Percentiles rank a stretch among this genome's conserved stretches.
Conservation (phyloP, 78 protist species). For the Dictyostelium brefeldianum region DNA sequence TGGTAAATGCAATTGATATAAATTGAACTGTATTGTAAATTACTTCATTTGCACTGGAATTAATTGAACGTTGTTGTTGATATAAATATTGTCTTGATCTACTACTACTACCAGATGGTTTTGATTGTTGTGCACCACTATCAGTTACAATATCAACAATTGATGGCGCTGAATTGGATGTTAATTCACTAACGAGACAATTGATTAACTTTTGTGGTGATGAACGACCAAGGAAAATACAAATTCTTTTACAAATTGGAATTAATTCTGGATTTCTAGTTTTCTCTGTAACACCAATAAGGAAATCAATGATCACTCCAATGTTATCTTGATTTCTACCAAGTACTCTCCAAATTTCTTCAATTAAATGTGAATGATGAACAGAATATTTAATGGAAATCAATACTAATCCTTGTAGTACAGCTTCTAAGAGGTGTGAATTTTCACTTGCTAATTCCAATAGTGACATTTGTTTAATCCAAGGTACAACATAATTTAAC, state of each 20-base stretch:
- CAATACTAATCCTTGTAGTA: conserved; percentile 43
- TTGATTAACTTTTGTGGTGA: conserved; percentile 75
- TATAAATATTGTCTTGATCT: not conserved
- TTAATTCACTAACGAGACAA: conserved; percentile 59
- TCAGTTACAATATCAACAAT: conserved; percentile 30
- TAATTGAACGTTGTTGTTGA: not conserved
- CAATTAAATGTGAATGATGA: conserved; percentile 49
- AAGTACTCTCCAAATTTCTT: conserved; percentile 53
- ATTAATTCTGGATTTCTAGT: conserved; percentile 72
- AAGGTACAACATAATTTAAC: conserved; percentile 64
- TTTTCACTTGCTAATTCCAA: not conserved
- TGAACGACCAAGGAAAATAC: conserved; percentile 64
- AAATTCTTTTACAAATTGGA: conserved; percentile 52
- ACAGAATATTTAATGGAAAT: conserved; percentile 38
- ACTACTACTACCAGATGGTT: not conserved
- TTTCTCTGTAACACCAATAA: conserved; percentile 41
- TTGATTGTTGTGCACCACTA: not conserved
- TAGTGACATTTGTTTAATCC: conserved; percentile 73
- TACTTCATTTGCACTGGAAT: not conserved
- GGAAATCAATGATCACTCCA: conserved; percentile 43
- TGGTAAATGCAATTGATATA: conserved; percentile 34
- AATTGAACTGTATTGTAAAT: conserved; percentile 33
- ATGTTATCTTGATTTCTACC: conserved; percentile 55
- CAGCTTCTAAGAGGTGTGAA: conserved; percentile 26
- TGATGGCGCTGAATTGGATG: conserved; percentile 37